Evolutionary conservation across 345 rosid genomes (phyloP).

Genomic region (Dipteronia dyeriana): DNA sequence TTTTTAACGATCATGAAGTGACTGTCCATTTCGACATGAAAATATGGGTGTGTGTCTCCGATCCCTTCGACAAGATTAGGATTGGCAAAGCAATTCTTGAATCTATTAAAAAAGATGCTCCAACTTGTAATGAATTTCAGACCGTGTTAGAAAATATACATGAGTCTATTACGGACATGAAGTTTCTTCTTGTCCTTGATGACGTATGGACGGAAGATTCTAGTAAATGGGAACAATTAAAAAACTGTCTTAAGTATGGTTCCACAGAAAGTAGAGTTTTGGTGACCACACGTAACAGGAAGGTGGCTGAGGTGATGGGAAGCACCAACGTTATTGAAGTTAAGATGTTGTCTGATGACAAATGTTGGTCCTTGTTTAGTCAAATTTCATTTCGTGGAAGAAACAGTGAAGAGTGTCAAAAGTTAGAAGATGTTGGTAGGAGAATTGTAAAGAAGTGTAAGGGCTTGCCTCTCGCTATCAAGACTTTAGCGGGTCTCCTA

Average conservation of each 20-base stretch:
- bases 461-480: background rate
- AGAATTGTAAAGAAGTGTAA: background rate
- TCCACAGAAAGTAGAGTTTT: background rate
- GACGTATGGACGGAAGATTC: background rate
- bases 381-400: background rate
- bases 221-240: background rate
- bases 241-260: background rate
- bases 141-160: background rate
- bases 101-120: rapidly evolving
- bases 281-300: background rate
- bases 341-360: background rate
- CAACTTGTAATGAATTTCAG: background rate
- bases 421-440: background rate
- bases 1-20: background rate
- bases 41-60: conserved; percentile 9
- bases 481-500: no score
- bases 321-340: background rate
- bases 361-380: background rate
- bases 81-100: background rate
- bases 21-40: background rate
- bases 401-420: background rate
- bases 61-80: background rate
- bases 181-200: background rate
- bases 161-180: background rate
- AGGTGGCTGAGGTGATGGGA: background rate